A percentile compares a stretch with the other conserved stretches of the same genome.
phyloP scores from a whole-genome alignment of 75 land plant genomes.

The Pinus tabuliformis region DNA sequence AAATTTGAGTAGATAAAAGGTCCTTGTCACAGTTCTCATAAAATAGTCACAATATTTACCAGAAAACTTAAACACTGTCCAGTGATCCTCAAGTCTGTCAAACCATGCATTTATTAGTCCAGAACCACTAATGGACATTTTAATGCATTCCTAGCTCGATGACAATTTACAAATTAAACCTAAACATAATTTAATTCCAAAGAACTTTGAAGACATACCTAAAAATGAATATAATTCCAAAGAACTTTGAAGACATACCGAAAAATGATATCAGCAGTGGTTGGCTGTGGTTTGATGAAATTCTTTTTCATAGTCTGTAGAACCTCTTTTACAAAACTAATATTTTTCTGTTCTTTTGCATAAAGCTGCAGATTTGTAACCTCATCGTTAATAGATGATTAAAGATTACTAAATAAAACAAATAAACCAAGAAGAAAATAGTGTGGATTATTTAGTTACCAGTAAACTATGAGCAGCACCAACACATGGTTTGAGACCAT shows the following conservation, averaged over 20 bases:
- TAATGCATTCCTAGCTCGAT: no score
- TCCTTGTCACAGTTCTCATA: no score
- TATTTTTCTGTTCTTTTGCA: conserved; percentile 50
- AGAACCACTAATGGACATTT: no score
- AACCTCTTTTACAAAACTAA: conserved; percentile 31
- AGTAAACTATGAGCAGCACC: conserved; percentile 59
- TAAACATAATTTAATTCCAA: no score
- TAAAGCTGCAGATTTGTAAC: conserved; percentile 26
- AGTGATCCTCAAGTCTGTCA: no score
- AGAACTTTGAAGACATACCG: conserved; percentile 26
- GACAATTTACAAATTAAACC: no score
- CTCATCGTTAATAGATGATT: neutral
- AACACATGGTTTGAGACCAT: conserved; percentile 55
- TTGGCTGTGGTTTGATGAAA: conserved; percentile 47
- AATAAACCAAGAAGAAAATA: neutral
- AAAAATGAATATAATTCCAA: conserved; percentile 26
- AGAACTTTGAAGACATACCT: conserved; percentile 26
- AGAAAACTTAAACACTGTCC: no score
- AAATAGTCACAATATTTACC: no score
- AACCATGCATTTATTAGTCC: no score
- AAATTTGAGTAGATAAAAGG: no score
- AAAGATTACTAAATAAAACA: neutral
- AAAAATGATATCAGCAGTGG: conserved; percentile 73
- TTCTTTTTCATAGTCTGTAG: conserved; percentile 48
- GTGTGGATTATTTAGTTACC: conserved; percentile 19